Evolutionary conservation across 495 filamentous ascomycete genomes (phyloP), one percentile per base, ranked within the genome.

Genomic region (Filosporella fistucella): DNA sequence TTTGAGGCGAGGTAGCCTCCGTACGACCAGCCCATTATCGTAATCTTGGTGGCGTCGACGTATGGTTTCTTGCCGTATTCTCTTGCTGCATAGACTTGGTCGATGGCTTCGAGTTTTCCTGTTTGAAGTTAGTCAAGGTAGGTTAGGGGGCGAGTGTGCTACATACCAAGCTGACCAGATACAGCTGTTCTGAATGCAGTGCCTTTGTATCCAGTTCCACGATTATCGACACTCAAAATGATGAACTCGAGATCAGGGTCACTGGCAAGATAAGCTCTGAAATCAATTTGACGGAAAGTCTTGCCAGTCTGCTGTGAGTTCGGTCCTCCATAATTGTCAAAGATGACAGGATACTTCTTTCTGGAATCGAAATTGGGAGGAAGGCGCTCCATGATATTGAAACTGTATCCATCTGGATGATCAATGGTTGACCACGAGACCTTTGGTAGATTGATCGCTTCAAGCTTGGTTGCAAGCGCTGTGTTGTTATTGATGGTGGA

Each of bases 201-300:
- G 3, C 77, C 77, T 35, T 75, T 70, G 49, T 51, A 69, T 0
- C 74, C 78, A 0, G 77, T 80, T 13, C 78, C 78, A 7, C 78
- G 72, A 51, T 74, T 75, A 50, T 81, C 78, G 13, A 81, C 71
- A 0, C 64, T 72, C 40, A 71, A 60, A n/a, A 74, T 67, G 47
- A 78, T 74, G 60, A 72, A 80, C 45, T 78, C 66, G 11, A 81
- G 67, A 36, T 78, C 76, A 0, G 75, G 76, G 52, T 81, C 77
- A 1, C 72, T 76, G 4, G 70, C 63, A 30, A 82, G 67, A 57
- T 82, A 82, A 3, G 69, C 62, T 12, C 65, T 64, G 71, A 68
- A 81, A 51, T 61, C 58, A 28, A 72, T 54, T 0, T 63, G 47
- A 5, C 63, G 52, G 52, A 73, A 74, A 0, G 58, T 51, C 58